A percentile compares a stretch with the other conserved stretches of the same genome.
phyloP scores from a whole-genome alignment of 2,329 filamentous ascomycete genomes.

The Pezizomycotina sp. region DNA sequence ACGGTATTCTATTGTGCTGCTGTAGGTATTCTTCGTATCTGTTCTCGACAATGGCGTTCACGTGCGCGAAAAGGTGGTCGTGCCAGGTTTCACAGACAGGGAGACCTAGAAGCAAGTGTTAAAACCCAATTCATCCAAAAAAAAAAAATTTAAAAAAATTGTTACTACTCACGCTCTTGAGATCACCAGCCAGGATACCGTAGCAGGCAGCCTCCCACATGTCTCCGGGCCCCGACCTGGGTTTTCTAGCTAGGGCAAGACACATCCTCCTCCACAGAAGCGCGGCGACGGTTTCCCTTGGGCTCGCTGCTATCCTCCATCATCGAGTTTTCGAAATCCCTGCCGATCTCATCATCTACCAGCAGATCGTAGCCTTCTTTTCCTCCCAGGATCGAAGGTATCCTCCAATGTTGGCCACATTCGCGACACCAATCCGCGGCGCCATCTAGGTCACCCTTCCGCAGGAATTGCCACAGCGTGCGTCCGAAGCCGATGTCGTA shows the following conservation, averaged over 20 bases:
- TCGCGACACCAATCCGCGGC: conserved; percentile 77
- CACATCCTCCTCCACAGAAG: conserved; percentile 62
- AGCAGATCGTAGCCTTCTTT: conserved; percentile 42
- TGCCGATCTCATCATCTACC: conserved; percentile 33
- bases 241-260: conserved; percentile 46
- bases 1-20: conserved; percentile 38
- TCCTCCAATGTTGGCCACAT: conserved; percentile 76
- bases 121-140: neutral
- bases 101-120: conserved; percentile 14
- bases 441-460: conserved; percentile 59
- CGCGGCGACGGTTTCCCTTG: conserved; percentile 29
- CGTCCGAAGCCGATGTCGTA: conserved; percentile 86
- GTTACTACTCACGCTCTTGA: conserved; percentile 51
- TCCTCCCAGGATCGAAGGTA: conserved; percentile 56
- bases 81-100: conserved; percentile 61
- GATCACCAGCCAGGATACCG: conserved; percentile 72
- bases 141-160: neutral
- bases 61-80: conserved; percentile 71
- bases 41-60: conserved; percentile 66
- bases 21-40: conserved; percentile 60
- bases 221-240: conserved; percentile 45
- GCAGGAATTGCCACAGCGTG: conserved; percentile 82
- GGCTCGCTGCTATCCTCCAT: conserved; percentile 27
- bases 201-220: conserved; percentile 81
- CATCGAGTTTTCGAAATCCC: conserved; percentile 28